Evolutionary conservation across 257 asterid genomes (phyloP).

Genomic region (Nyctanthes arbortristis): DNA sequence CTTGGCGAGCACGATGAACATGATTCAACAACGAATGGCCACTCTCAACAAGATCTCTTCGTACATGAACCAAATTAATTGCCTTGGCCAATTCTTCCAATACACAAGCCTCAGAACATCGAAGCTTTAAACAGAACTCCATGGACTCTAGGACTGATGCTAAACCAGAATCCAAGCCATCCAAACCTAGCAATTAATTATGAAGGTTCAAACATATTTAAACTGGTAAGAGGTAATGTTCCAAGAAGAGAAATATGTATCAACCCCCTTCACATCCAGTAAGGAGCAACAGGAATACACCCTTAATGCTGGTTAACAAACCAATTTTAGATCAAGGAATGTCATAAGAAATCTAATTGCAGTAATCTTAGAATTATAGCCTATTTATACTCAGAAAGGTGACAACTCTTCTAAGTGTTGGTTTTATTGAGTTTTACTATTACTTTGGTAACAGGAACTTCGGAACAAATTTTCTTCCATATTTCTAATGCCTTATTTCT

Average conservation of each 20-base stretch:
- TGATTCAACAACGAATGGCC: constrained; percentile 88
- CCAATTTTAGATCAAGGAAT: not conserved
- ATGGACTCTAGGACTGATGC: constrained; percentile 89
- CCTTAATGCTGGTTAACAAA: not conserved
- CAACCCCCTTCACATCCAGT: not conserved
- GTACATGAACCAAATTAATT: constrained; percentile 81
- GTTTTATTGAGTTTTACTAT: not conserved
- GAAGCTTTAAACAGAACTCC: constrained; percentile 93
- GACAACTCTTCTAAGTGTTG: not conserved
- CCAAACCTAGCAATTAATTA: constrained; percentile 53
- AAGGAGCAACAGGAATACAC: constrained; percentile 4
- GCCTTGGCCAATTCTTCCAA: constrained; percentile 95
- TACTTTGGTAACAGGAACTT: not conserved
- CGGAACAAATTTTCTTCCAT: not conserved
- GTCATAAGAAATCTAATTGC: not conserved
- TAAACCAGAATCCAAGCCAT: constrained; percentile 86
- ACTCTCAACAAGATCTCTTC: constrained; percentile 90
- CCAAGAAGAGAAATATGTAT: not conserved
- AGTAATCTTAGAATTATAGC: not conserved
- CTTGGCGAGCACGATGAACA: constrained; percentile 91
- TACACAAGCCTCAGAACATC: constrained; percentile 94
- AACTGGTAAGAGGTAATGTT: constrained; percentile 12
- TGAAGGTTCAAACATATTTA: constrained; percentile 10
- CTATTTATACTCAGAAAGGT: not conserved
- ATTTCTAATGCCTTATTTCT: constrained; percentile 4